Percentiles rank a stretch among this genome's conserved stretches.
phyloP scores from a whole-genome alignment of 2,329 filamentous ascomycete genomes.

The Pyricularia sp. region DNA sequence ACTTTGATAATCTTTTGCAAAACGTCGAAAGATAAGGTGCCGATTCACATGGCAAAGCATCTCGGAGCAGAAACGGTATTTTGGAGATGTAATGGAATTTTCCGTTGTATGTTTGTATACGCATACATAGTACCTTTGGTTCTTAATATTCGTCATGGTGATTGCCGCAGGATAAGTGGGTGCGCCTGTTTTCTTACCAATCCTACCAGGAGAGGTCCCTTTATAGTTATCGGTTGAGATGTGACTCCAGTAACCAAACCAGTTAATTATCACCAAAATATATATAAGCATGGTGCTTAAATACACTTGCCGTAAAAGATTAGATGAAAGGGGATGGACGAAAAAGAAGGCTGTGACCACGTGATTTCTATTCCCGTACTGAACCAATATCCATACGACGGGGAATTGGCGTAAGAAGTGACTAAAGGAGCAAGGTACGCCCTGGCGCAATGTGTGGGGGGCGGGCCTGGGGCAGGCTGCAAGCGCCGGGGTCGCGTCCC shows the following conservation, averaged over 20 bases:
- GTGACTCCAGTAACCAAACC: too few relatives aligned
- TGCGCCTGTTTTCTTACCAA: too few relatives aligned
- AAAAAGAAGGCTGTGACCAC: not conserved
- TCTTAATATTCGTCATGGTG: too few relatives aligned
- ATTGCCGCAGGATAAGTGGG: too few relatives aligned
- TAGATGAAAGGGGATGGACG: not conserved
- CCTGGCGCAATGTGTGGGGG: not conserved
- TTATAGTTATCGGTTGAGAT: too few relatives aligned
- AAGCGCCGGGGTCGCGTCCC: not conserved
- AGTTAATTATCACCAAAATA: too few relatives aligned
- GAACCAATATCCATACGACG: too few relatives aligned
- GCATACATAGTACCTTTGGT: too few relatives aligned
- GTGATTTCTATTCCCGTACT: not conserved
- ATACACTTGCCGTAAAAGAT: too few relatives aligned
- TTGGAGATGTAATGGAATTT: not conserved
- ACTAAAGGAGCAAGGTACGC: not conserved
- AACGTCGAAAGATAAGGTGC: not conserved
- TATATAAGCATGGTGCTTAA: too few relatives aligned
- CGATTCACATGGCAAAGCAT: not conserved
- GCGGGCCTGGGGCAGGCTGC: not conserved
- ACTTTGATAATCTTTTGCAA: not conserved
- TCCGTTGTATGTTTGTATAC: too few relatives aligned
- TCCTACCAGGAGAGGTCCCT: too few relatives aligned
- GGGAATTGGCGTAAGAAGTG: not conserved
- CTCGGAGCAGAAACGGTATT: not conserved